Conservation (phyloP, 371 early-diverging fungal genomes). For the Mortierella sp. region DNA sequence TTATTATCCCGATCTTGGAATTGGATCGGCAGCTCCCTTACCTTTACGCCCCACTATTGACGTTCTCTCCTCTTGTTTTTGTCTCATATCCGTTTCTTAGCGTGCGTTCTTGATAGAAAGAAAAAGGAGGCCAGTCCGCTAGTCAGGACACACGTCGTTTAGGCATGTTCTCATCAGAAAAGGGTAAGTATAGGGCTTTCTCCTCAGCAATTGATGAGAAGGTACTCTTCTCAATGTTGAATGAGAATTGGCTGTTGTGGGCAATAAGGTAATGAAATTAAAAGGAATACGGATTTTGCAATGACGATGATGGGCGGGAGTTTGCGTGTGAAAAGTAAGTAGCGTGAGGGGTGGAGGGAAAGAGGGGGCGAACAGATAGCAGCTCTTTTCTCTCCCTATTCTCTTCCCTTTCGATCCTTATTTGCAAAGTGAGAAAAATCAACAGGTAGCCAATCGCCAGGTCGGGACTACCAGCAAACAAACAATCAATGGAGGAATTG, state of each 20-base stretch:
- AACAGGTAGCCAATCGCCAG: slow-evolving; percentile 5
- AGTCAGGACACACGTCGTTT: not conserved
- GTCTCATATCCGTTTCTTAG: not conserved
- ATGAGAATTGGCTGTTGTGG: not conserved
- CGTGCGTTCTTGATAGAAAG: too few relatives aligned
- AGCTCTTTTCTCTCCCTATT: not conserved
- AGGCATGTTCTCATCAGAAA: not conserved
- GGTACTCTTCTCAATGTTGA: not conserved
- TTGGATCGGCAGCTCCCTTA: not conserved
- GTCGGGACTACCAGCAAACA: not conserved
- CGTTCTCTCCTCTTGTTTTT: not conserved
- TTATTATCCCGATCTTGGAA: not conserved
- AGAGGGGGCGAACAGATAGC: not conserved
- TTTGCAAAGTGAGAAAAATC: not conserved
- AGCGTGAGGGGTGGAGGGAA: not conserved
- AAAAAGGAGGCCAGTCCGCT: not conserved
- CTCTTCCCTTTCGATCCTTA: not conserved
- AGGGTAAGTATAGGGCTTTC: not conserved
- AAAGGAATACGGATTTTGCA: not conserved
- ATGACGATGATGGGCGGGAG: not conserved
- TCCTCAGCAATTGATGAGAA: not conserved
- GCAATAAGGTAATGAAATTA: not conserved
- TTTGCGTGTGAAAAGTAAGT: not conserved
- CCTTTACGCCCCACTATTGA: not conserved
- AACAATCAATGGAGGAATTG: not conserved